Conservation (phyloP, 1,284 basidiomycete species). For the Sporisorium exsertum region DNA sequence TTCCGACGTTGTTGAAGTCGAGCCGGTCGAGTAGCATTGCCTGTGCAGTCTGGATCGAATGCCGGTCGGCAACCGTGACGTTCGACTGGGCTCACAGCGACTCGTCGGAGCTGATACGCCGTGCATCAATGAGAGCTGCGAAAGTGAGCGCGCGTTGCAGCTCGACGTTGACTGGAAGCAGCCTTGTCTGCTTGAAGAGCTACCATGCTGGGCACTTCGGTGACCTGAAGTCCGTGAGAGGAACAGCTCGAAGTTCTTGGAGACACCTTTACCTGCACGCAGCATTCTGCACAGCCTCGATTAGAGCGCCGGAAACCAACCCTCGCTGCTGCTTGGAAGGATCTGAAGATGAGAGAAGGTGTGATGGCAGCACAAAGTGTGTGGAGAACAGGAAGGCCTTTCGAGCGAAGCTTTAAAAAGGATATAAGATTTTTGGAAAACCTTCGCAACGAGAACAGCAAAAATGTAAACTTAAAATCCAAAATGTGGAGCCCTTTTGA, state of each 20-base stretch:
- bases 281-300: slow-evolving; percentile 17
- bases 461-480: slow-evolving; percentile 1
- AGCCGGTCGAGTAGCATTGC: slow-evolving; percentile 3
- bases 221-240: slow-evolving; percentile 3
- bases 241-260: slow-evolving; percentile 14
- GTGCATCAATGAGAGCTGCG: too few relatives aligned
- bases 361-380: neutral
- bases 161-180: neutral
- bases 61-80: neutral
- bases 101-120: neutral
- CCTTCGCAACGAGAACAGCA: neutral
- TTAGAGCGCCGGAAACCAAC: neutral
- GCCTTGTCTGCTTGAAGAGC: neutral
- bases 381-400: neutral
- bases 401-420: neutral
- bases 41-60: neutral
- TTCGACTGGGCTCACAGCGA: neutral
- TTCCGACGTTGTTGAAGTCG: neutral
- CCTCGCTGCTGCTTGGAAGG: neutral
- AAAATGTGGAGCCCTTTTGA: slow-evolving; percentile 16
- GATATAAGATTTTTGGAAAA: slow-evolving; percentile 4
- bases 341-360: neutral
- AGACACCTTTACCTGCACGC: slow-evolving; percentile 19
- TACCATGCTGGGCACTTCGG: neutral
- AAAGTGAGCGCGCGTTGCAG: neutral